phyloP scores from a whole-genome alignment of 1,284 basidiomycete genomes.

The Cryptococcus hybrid region DNA sequence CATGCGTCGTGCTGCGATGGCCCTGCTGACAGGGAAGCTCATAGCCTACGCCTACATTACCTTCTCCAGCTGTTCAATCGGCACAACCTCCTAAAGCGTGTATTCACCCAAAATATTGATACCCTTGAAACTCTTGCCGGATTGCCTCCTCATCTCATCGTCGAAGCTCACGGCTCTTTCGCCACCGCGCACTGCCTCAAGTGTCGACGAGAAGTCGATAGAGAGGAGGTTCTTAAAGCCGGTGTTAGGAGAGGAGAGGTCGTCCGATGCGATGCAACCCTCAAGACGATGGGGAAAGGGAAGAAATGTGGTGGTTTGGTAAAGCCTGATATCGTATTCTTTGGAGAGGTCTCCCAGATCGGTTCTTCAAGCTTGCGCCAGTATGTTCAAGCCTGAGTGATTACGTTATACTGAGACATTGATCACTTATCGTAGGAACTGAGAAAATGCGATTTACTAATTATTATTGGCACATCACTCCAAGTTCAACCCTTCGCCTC shows the following conservation, averaged over 20 bases:
- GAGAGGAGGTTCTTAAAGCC: conserved; percentile 65
- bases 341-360: conserved; percentile 65
- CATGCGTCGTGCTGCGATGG: no score
- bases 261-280: conserved; percentile 57
- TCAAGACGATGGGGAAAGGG: neutral
- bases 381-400: conserved; percentile 19
- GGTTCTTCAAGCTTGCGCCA: conserved; percentile 43
- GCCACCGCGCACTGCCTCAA: conserved; percentile 75
- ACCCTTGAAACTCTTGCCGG: conserved; percentile 86
- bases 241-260: conserved; percentile 61
- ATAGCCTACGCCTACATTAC: conserved; percentile 78
- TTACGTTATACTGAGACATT: neutral
- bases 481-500: conserved; percentile 58
- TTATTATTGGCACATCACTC: conserved; percentile 86
- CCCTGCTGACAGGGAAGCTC: no score
- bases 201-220: conserved; percentile 60
- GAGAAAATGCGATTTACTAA: conserved; percentile 69
- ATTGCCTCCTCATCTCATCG: conserved; percentile 67
- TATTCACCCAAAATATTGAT: conserved; percentile 63
- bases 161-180: conserved; percentile 95
- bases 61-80: conserved; percentile 61
- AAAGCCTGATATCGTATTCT: conserved; percentile 95
- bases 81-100: conserved; percentile 35
- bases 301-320: conserved; percentile 65
- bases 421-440: neutral